These are phyloP conservation scores for Barnettozyma hawaiiensis DNA, from an alignment of 1,139 yeast genomes.

Conservation along the genomic window DNA sequence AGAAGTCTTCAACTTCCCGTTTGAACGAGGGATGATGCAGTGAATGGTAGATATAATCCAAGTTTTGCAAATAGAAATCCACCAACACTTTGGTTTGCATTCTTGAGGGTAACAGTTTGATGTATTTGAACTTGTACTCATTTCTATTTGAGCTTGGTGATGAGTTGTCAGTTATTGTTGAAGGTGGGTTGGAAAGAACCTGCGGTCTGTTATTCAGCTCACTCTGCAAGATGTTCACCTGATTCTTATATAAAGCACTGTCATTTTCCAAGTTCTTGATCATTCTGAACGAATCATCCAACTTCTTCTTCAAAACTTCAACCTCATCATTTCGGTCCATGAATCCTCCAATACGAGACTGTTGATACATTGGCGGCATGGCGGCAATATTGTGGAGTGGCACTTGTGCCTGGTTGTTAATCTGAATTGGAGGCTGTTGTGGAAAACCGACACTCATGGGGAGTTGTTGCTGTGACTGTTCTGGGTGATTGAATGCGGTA, in stretches of 20 bases:
- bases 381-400: not conserved
- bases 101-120: constrained; percentile 21
- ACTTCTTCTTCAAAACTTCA: constrained; percentile 6
- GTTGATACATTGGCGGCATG: not conserved
- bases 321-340: constrained; percentile 6
- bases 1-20: constrained; percentile 20
- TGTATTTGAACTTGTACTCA: constrained; percentile 14
- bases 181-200: not conserved
- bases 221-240: constrained; percentile 10
- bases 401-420: not conserved
- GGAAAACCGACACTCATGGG: not conserved
- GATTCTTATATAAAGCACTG: constrained; percentile 10
- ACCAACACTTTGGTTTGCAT: constrained; percentile 21
- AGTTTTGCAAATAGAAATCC: constrained; percentile 25
- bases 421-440: not conserved
- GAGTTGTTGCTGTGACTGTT: constrained; percentile 2
- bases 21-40: constrained; percentile 27
- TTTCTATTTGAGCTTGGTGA: constrained; percentile 5
- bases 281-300: constrained; percentile 12
- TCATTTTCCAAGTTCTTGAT: constrained; percentile 18
- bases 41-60: constrained; percentile 29
- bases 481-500: not conserved
- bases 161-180: constrained; percentile 2
- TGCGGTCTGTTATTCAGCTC: constrained; percentile 6
- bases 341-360: not conserved